A percentile compares a stretch with the other conserved stretches of the same genome.
Evolutionary conservation across 2,329 filamentous ascomycete genomes (phyloP).

Genomic region (Cyclaneusma minus): DNA sequence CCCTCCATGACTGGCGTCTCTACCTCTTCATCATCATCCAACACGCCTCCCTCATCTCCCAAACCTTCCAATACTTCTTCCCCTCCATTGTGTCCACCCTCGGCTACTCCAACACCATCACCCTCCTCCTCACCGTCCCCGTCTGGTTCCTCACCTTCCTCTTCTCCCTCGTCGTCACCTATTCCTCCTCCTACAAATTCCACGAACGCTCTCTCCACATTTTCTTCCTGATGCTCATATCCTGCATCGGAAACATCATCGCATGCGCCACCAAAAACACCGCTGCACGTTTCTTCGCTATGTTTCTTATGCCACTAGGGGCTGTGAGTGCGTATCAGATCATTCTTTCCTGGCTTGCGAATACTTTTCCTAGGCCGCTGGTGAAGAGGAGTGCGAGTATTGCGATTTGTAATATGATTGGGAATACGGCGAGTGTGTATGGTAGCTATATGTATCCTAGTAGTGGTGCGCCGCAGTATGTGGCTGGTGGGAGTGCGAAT

Average conservation of each 20-base stretch:
- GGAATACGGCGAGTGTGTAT: constrained; percentile 18
- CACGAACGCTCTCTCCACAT: constrained; percentile 42
- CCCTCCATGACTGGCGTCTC: constrained; percentile 28
- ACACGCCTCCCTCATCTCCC: constrained; percentile 32
- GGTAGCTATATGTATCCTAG: constrained; percentile 18
- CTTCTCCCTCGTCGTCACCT: constrained; percentile 36
- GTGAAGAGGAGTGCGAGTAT: constrained; percentile 18
- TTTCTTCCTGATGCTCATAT: constrained; percentile 32
- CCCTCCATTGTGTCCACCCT: constrained; percentile 46
- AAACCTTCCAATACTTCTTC: constrained; percentile 51
- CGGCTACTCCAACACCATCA: constrained; percentile 36
- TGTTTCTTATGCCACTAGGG: constrained; percentile 45
- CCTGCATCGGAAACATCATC: constrained; percentile 37
- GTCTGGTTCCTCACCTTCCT: constrained; percentile 41
- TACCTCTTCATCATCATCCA: constrained; percentile 39
- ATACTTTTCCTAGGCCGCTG: constrained; percentile 18
- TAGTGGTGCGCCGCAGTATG: constrained; percentile 20
- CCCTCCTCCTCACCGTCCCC: constrained; percentile 39
- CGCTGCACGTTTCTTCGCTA: constrained; percentile 41
- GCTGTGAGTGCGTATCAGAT: constrained; percentile 32
- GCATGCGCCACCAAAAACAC: constrained; percentile 32
- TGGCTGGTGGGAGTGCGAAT: constrained; percentile 20
- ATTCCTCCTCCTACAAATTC: constrained; percentile 34
- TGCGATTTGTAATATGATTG: constrained; percentile 14
- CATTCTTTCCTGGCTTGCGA: constrained; percentile 17